Base-by-base conservation (phyloP, 1,139 yeast species). In the Zygoascus sp. region DNA sequence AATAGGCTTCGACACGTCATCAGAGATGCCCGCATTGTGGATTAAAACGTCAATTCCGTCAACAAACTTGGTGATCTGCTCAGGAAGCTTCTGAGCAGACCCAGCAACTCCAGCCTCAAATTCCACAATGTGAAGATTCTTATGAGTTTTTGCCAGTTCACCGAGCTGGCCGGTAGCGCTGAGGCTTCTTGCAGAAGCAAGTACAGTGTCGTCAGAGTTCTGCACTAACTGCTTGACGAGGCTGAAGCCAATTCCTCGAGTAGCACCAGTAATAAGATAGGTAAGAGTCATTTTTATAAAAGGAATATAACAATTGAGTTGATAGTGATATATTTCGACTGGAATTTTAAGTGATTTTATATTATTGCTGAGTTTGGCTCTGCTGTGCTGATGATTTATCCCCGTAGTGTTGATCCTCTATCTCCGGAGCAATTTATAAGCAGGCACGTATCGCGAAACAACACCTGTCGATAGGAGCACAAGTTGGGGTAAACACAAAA, bases 11-110 rank as follows among this genome's bases (percentile, higher is more conserved):
- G 30, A 44, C 3, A 59, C 35, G 13, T 15, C 19, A 7, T 30
- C 2, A n/a, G 13, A 40, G 11, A 52, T 45, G 23, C 79, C 80
- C 10, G 80, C 80, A 56, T 76, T 76, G 50, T 79, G 77, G 42
- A 76, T 75, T 48, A 75, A 74, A 23, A 75, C 73, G 57, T 77
- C 81, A 47, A 77, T 68, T 21, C 44, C 42, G 15, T 40, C 49
- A 16, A 40, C 40, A 20, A 46, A 11, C 22, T 44, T 35, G 5
- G 19, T 17, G 16, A 68, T 65, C 34, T 61, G 62, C 5, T 44
- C 46, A 0, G 56, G 50, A 4, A 44, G 44, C 2, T 50, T 47
- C 6, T 49, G 43, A 41, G 55, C 55, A 7, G 58, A 53, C 3
- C 52, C 55, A 11, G 47, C 48, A n/a, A 49, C 49, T 10, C 52